Evolutionary conservation across 129 eudicot species (phyloP), one percentile per base, ranked within the genome.

Genomic region (Helichrysum umbraculigerum): DNA sequence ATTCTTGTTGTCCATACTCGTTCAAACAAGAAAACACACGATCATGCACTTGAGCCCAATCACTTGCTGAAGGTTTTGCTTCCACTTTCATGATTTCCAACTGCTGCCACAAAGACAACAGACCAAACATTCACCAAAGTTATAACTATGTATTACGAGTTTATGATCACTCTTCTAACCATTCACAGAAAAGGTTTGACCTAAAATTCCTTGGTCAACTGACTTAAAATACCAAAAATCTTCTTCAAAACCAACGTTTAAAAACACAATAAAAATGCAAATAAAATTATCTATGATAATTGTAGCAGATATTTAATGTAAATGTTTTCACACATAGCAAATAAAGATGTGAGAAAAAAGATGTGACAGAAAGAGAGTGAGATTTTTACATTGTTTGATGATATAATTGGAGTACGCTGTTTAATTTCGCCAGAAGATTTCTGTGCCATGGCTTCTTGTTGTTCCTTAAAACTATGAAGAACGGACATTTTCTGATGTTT

Each of bases 401-500:
- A 70, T 19, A 66, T 21, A 29, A 66, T 3, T 67, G 81, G 57
- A 29, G 22, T 66, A 39, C 61, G 68, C 66, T 61, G 62, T 58
- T 78, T 87, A 52, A 63, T 66, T 72, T 87, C 92, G 73, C n/a
- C 75, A 20, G 76, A 11, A 25, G 77, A 16, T 33, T 83, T 74
- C 22, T 76, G 59, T 41, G 84, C 78, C 86, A 81, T 83, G 75
- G 84, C 72, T 63, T 86, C 90, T 68, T 78, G 88, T 72, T 83
- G 88, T 76, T 73, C 61, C 82, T 88, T 91, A 81, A 88, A 83
- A 74, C 91, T 84, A 8, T 88, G 87, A 69, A 91, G 91, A 62
- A 82, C 87, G 4, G 81, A 88, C 90, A 91, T 81, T 79, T 88
- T 91, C 68, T 91, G 85, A 76, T 86, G 94, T 83, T 91, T 88